phyloP scores from a whole-genome alignment of 2,329 filamentous ascomycete genomes.

The Neonectria neomacrospora region DNA sequence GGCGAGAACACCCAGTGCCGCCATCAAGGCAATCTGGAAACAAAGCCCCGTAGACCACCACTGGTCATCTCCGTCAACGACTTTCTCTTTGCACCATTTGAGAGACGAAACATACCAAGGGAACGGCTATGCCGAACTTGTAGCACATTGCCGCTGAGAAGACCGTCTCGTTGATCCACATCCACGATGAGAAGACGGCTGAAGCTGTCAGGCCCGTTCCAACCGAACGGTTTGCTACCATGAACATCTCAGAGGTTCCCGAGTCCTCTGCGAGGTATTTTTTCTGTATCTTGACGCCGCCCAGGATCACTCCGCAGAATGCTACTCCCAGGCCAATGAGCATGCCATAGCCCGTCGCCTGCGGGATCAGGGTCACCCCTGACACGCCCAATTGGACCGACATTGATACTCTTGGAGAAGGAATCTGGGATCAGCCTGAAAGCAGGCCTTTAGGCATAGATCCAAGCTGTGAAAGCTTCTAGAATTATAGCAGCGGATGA shows the following conservation, averaged over 20 bases:
- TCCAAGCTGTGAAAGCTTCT: background rate
- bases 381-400: background rate
- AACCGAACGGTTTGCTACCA: slow-evolving; percentile 23
- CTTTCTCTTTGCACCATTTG: background rate
- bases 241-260: slow-evolving; percentile 15
- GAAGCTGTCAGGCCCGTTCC: slow-evolving; percentile 23
- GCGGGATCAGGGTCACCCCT: background rate
- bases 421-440: no score
- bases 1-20: background rate
- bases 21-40: slow-evolving; percentile 3
- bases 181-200: slow-evolving; percentile 26
- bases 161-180: slow-evolving; percentile 20
- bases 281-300: slow-evolving; percentile 15
- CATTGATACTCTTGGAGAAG: background rate
- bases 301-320: slow-evolving; percentile 17
- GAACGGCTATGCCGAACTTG: slow-evolving; percentile 11
- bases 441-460: background rate
- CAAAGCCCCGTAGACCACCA: background rate
- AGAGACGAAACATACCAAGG: background rate
- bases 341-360: slow-evolving; percentile 14
- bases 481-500: background rate
- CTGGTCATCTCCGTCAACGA: background rate
- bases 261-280: slow-evolving; percentile 8
- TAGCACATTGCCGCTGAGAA: slow-evolving; percentile 16
- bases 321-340: slow-evolving; percentile 11